Evolutionary conservation across 2,329 filamentous ascomycete genomes (phyloP).

Genomic region (Elsinoe necatrix): DNA sequence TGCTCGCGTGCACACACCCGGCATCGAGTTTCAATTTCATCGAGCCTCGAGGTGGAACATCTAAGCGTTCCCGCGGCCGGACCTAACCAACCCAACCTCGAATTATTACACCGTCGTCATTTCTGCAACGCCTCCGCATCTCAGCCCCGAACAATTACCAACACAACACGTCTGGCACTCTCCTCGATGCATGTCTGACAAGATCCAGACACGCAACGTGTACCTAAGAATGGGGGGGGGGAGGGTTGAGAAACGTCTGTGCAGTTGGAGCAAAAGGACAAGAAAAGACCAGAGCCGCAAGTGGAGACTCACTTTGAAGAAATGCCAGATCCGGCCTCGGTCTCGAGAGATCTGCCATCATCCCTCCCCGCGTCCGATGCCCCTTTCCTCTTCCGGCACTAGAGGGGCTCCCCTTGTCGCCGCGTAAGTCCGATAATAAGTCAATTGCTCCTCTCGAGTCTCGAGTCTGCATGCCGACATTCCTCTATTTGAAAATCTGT

Average conservation of each 20-base stretch:
- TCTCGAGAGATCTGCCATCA: background rate
- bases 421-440: background rate
- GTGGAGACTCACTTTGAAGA: background rate
- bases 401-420: background rate
- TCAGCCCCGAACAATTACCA: background rate
- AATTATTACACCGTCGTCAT: slow-evolving; percentile 3
- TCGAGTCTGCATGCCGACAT: background rate
- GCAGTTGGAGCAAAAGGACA: background rate
- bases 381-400: background rate
- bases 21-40: slow-evolving; percentile 5
- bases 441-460: background rate
- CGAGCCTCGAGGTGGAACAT: slow-evolving; percentile 10
- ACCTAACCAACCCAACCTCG: background rate
- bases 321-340: background rate
- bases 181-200: background rate
- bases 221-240: background rate
- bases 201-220: background rate
- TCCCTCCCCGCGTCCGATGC: background rate
- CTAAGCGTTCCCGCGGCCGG: background rate
- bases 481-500: too few relatives aligned
- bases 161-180: background rate
- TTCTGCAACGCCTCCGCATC: background rate
- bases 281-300: background rate
- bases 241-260: slow-evolving; percentile 9
- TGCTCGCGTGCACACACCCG: background rate